Evolutionary conservation across 164 flowering plant species (phyloP), one percentile per base, ranked within the genome.

Genomic region (Kalanchoe fedtschenkoi): DNA sequence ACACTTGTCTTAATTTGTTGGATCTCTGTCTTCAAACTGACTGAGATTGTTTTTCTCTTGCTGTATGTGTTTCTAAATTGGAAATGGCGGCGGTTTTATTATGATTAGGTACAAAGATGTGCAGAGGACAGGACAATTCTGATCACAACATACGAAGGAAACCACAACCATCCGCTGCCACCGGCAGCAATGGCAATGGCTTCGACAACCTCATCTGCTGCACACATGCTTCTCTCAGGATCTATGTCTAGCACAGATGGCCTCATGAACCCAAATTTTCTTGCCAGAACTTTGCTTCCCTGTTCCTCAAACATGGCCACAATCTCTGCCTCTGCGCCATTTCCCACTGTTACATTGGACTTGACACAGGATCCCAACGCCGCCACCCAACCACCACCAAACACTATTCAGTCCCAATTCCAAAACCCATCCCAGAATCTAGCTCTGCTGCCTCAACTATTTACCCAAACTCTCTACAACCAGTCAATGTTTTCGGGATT

Each of bases 141-240:
- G 6, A 74, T 81, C 30, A 83, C 88, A 16, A 81, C 78, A n/a
- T n/a, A n/a, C n/a, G n/a, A n/a, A n/a, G n/a, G n/a, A n/a, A n/a
- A n/a, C n/a, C n/a, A n/a, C n/a, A 81, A 76, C 72, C 88, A 83
- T 42, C 81, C 81, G 0, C 61, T 83, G 34, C 88, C 88, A 0
- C 81, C 80, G 19, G 80, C 81, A 0, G 88, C 88, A 11, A 70
- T 72, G 73, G 78, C 84, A 15, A 81, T 83, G 88, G 84, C 84
- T 3, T 74, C 83, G 16, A 78, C 86, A 5, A 76, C 84, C 11
- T 70, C 84, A n/a, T 70, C 85, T 0, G 81, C 88, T 3, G 82
- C 84, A 0, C n/a, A 73, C 11, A 76, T 78, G 84, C 71, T 82
- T 4, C 72, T 80, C 1, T 80, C 84, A 6, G 87, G 84, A 0